Conservation (phyloP, 768 basidiomycete species). For the Dendrothele bispora region DNA sequence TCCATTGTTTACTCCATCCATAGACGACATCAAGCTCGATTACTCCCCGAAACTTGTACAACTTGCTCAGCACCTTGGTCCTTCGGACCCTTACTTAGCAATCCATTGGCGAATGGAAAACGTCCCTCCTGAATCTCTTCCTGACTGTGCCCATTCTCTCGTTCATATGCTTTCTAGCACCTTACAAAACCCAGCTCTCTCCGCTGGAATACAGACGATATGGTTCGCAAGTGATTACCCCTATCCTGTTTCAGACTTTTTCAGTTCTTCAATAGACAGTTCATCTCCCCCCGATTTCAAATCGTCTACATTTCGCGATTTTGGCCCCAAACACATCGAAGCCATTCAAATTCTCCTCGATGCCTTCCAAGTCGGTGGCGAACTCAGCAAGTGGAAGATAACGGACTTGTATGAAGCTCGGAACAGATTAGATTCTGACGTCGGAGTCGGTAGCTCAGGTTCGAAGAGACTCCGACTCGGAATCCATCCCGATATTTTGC, state of each 20-base stretch:
- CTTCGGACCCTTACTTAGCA: constrained; percentile 40
- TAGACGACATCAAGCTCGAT: constrained; percentile 25
- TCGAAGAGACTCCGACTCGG: no score
- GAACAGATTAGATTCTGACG: constrained; percentile 12
- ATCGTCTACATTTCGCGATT: constrained; percentile 47
- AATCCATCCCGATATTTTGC: constrained; percentile 26
- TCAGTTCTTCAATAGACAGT: constrained; percentile 2
- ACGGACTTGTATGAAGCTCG: constrained; percentile 41
- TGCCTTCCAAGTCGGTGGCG: constrained; percentile 42
- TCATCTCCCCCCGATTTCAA: constrained; percentile 14
- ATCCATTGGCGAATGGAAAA: constrained; percentile 64
- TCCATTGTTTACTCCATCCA: constrained; percentile 36
- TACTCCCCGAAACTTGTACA: constrained; percentile 44
- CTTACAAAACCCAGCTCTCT: constrained; percentile 26
- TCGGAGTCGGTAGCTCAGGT: constrained; percentile 11
- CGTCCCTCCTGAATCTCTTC: constrained; percentile 38
- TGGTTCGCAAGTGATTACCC: constrained; percentile 64
- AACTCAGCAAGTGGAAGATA: constrained; percentile 38
- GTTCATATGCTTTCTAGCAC: constrained; percentile 39
- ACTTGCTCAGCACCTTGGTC: constrained; percentile 38
- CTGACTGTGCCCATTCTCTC: constrained; percentile 50
- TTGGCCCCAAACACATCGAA: constrained; percentile 42
- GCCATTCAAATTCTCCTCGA: constrained; percentile 42
- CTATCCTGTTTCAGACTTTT: constrained; percentile 18
- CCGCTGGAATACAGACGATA: constrained; percentile 36